Base-by-base conservation (phyloP, 169 alveolate genomes). In the Besnoitia besnoiti region DNA sequence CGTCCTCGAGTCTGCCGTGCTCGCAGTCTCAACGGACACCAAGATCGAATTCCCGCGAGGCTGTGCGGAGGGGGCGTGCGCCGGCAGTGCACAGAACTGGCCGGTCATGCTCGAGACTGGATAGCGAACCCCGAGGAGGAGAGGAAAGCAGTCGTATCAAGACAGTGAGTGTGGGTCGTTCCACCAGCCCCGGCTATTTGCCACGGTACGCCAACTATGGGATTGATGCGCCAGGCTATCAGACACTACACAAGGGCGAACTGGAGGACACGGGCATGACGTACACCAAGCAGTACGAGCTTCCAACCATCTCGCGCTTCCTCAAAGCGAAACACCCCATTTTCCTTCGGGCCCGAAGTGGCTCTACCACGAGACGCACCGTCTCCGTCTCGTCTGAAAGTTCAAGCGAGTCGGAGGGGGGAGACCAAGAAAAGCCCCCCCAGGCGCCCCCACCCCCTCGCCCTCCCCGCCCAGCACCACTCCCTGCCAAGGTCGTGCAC, bases 231-330 rank as follows among this genome's bases (percentile, higher is more conserved):
- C 87, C 87, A 42, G 87, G 61, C 14, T 77, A 77, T 37, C 35
- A 77, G 24, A 77, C 87, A 2, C 0, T 40, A 27, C 55, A 77
- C 33, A 19, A 21, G 55, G 87, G 87, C 2, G 24, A 19, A 37
- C 40, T 77, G n/a, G 21, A 24, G n/a, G 87, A 77, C 21, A 77
- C 87, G 0, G 87, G 87, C 87, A 77, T 77, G 87, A 37, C 49
- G 5, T 77, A 77, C 59, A 77, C 87, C 30, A 77, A 39, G 59
- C 87, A 42, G 16, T 77, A 77, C 59, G 87, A 77, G 35, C 59
- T 77, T 1, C 87, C 87, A 3, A 77, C 87, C 7, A 37, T 77
- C 3, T 77, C 87, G 0, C 55, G 87, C 14, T 77, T 77, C 59
- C 87, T 77, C 37, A 37, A 40, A 16, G 87, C 87, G 14, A 77